These are phyloP conservation scores for Aphanomyces astaci DNA, from an alignment of 352 stramenopile species.

Conservation along the genomic window DNA sequence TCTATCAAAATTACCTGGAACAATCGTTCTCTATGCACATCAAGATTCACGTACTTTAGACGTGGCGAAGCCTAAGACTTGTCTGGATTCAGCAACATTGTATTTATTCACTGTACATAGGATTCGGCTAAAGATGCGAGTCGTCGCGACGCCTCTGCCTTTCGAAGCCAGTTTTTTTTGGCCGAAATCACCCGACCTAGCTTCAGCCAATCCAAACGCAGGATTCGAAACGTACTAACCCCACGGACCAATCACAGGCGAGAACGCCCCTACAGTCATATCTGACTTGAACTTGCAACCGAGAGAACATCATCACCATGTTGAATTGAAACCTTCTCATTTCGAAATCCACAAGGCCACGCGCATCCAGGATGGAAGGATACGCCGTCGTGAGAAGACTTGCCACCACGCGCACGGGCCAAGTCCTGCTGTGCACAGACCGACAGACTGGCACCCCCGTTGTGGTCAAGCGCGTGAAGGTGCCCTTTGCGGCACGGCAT, in stretches of 20 bases:
- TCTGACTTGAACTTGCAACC: neutral
- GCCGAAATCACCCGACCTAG: neutral
- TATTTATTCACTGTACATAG: too few species aligned
- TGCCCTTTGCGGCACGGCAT: neutral
- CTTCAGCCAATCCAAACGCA: neutral
- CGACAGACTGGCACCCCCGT: neutral
- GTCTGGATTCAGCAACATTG: too few species aligned
- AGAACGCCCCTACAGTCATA: neutral
- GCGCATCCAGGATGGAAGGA: neutral
- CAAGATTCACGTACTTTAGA: too few species aligned
- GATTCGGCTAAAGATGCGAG: too few species aligned
- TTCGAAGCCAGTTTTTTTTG: neutral
- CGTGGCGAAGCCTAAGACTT: too few species aligned
- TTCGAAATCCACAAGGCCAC: neutral
- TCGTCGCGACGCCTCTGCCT: neutral
- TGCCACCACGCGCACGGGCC: neutral
- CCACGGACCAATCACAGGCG: neutral
- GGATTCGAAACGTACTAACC: neutral
- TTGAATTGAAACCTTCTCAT: neutral
- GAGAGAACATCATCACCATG: neutral
- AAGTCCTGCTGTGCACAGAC: conserved; percentile 12
- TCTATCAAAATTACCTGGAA: too few species aligned
- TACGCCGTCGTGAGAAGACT: neutral
- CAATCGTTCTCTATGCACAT: too few species aligned
- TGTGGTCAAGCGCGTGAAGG: conserved; percentile 3